Evolutionary conservation across 176 grass and related monocot species (phyloP), one percentile per base, ranked within the genome.

Genomic region (Avena insularis): DNA sequence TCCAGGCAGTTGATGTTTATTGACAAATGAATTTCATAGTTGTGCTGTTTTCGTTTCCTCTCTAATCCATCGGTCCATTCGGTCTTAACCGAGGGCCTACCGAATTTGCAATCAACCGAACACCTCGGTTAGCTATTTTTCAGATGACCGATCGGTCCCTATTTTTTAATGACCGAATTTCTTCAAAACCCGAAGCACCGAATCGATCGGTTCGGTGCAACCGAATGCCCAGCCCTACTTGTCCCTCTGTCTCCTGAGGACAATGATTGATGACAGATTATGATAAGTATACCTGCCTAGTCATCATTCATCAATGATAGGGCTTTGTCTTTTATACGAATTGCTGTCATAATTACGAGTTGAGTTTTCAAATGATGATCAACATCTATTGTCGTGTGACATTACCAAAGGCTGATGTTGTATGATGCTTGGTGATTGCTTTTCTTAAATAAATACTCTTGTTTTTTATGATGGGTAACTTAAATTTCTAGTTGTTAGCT

Each of bases 181-280:
- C 43, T 45, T 8, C 5, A 8, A 45, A 5, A 45, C 43, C 43
- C 43, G 8, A 45, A 45, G 43, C 43, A 45, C 43, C 43, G 43
- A 45, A 45, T 8, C 43, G 43, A 7, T 45, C 43, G 43, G 43
- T 45, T 45, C 43, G 43, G 43, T 45, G 43, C 8, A 45, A 45
- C 43, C 6, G 43, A 45, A 45, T 45, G 43, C 43, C 43, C 43
- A 45, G 43, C 43, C 43, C 43, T 45, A 45, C 57, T 71, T 82
- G 61, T 79, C 57, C 35, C 20, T 45, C 36, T 9, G 61, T 12
- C 21, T 5, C 62, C 2, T 83, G 2, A 35, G 35, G 57, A 82
- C 79, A 51, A 82, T 87, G 70, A 53, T 54, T 82, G 46, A 3
- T 75, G 70, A 68, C 48, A 83, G 49, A 21, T 77, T 77, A 78